Evolutionary conservation across 148 eudicot genomes (phyloP), one percentile per base, ranked within the genome.

Genomic region (Dianthus caryophyllus): DNA sequence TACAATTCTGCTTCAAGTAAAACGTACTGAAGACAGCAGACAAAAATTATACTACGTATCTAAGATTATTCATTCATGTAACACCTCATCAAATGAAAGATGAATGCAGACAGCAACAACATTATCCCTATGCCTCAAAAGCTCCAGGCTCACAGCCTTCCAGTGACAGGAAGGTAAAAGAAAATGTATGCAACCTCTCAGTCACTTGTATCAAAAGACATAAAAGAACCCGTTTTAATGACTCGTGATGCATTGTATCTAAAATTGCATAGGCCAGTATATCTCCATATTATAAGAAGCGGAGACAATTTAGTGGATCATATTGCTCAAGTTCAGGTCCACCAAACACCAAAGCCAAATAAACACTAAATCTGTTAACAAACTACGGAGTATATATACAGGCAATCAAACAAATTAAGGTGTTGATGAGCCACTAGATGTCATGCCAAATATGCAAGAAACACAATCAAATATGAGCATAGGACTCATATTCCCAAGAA

Each of bases 391-490:
- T n/a, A n/a, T n/a, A n/a, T n/a, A 21, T 44, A 5, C 7, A 20
- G 12, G 38, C 67, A 15, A 46, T 16, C 39, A 65, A 65, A 47
- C 21, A 46, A 65, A 26, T 39, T 7, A 64, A 44, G 38, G 15
- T 56, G 18, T 17, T 56, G 1, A 56, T 12, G 22, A 29, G 26
- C 66, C 51, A 22, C 61, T 24, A 48, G 39, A 21, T 43, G 41
- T 16, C 46, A 46, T 30, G 14, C 60, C 46, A 30, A 0, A 51
- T 2, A 14, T 44, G 14, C n/a, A 26, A 47, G n/a, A 46, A 38
- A 43, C 47, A 17, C 33, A 73, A 18, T 53, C 11, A 18, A 17
- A 4, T 1, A 38, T 8, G 16, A 41, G 11, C 38, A 0, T 4
- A 17, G 48, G 24, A 33, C 29, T 46, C 41, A 68, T 2, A 9